A percentile compares a stretch with the other conserved stretches of the same genome.
These are phyloP conservation scores for Cordyceps fumosorosea DNA, from an alignment of 2,329 filamentous ascomycete species.

Conservation along the genomic window DNA sequence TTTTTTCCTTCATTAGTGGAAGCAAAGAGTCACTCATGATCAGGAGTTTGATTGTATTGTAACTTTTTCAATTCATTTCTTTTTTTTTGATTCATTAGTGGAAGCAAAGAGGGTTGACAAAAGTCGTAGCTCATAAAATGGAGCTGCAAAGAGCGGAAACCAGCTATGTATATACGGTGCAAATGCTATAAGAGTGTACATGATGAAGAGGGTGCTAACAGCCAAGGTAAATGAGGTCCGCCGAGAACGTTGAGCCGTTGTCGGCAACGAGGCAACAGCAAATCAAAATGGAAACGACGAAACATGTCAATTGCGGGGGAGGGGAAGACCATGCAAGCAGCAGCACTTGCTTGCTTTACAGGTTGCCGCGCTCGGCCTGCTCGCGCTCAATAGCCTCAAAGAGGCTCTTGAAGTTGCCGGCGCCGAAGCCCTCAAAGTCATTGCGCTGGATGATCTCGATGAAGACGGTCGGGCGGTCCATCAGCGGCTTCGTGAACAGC, in stretches of 20 bases:
- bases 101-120: not conserved
- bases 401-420: conserved; percentile 90
- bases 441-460: conserved; percentile 93
- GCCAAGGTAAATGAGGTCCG: not conserved
- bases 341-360: conserved; percentile 42
- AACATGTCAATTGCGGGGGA: no score
- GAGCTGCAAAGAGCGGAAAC: not conserved
- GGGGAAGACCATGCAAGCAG: not conserved
- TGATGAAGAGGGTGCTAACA: not conserved
- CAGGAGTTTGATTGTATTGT: not conserved
- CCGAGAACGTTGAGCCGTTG: not conserved
- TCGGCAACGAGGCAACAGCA: not conserved
- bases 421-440: conserved; percentile 86
- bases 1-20: not conserved
- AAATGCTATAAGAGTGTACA: conserved; percentile 7
- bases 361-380: conserved; percentile 77
- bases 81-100: not conserved
- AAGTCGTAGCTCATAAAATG: not conserved
- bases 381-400: conserved; percentile 95
- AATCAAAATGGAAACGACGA: no score
- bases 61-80: not conserved
- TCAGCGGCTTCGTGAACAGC: conserved; percentile 77
- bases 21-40: not conserved
- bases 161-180: conserved; percentile 6
- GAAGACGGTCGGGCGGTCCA: conserved; percentile 93